Conservation (phyloP, 306 rosid genomes). For the Rosa rugosa region DNA sequence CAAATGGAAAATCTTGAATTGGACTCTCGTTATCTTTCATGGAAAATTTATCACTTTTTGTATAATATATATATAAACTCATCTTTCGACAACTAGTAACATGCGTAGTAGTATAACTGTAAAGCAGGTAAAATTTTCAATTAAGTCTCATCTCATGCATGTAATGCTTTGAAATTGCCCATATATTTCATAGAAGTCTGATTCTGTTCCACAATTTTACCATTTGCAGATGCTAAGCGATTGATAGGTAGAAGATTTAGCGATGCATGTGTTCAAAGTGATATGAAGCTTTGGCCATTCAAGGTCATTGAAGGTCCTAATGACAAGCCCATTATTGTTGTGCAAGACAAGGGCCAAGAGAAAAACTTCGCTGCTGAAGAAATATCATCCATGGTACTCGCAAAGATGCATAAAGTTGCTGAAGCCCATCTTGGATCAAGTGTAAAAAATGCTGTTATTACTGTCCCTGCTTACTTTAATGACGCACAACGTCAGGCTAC, state of each 20-base stretch:
- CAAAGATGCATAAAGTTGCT: neutral
- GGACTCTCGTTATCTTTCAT: too few relatives aligned
- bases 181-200: neutral
- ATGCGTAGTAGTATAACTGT: too few relatives aligned
- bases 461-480: neutral
- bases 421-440: neutral
- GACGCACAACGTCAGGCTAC: neutral
- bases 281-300: slow-evolving; percentile 2
- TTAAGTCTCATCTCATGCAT: neutral
- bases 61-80: too few relatives aligned
- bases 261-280: neutral
- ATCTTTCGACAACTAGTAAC: too few relatives aligned
- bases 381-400: neutral
- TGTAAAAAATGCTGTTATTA: neutral
- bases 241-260: slow-evolving; percentile 1
- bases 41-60: too few relatives aligned
- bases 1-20: too few relatives aligned
- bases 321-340: neutral
- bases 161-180: neutral
- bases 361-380: neutral
- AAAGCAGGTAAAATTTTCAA: too few relatives aligned
- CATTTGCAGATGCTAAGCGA: neutral
- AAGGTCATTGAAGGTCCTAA: neutral
- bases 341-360: neutral
- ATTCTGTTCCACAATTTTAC: neutral